Conservation (phyloP, 257 asterid genomes). For the Agastache rugosa region DNA sequence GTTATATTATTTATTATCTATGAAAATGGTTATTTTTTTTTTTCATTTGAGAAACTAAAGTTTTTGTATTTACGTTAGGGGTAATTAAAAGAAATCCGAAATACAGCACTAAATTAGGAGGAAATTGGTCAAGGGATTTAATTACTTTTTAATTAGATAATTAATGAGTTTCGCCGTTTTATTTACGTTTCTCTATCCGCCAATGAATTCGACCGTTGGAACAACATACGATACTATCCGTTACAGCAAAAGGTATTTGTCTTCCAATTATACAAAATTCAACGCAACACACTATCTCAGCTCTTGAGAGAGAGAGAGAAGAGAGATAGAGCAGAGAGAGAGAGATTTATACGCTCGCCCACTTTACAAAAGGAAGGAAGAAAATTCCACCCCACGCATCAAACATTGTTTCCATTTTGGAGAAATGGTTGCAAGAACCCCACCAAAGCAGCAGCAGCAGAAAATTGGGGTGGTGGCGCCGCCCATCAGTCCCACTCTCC, state of each 20-base stretch:
- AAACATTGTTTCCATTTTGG: not conserved
- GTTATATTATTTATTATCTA: no score
- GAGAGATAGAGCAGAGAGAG: not conserved
- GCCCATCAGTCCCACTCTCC: conserved; percentile 69
- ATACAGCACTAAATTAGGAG: not conserved
- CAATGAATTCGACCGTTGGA: conserved; percentile 57
- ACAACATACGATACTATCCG: conserved; percentile 42
- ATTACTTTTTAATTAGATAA: not conserved
- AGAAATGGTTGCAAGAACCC: conserved; percentile 88
- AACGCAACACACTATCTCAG: not conserved
- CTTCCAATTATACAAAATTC: conserved; percentile 21
- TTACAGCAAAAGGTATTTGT: conserved; percentile 33
- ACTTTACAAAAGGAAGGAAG: not conserved
- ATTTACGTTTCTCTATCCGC: conserved; percentile 20
- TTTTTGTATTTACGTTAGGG: no score
- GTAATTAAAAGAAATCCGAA: no score
- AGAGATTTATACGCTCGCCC: conserved; percentile 18
- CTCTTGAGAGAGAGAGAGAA: not conserved
- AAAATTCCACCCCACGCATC: not conserved
- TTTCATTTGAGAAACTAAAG: no score
- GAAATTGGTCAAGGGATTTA: not conserved
- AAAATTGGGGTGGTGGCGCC: conserved; percentile 52
- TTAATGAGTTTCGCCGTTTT: conserved; percentile 33
- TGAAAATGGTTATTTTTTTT: no score
- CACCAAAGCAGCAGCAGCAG: conserved; percentile 61